Evolutionary conservation across 176 grass and related monocot species (phyloP).

Genomic region (Oryza brachyantha): DNA sequence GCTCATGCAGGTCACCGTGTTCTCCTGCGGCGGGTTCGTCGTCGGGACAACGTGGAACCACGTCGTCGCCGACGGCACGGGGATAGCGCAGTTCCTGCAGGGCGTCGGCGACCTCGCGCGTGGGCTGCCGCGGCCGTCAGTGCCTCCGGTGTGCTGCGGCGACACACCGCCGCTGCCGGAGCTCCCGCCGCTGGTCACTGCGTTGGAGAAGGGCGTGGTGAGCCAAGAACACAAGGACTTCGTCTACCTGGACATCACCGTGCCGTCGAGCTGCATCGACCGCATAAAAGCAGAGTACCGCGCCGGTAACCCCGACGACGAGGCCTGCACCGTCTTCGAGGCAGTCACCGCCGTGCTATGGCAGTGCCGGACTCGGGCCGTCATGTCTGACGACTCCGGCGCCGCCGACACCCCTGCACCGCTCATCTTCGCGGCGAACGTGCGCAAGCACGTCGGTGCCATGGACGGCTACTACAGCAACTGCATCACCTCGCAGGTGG

Average conservation of each 20-base stretch:
- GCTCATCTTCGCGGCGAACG: neutral
- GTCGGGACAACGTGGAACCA: slow-evolving; percentile 36
- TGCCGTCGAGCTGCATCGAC: neutral
- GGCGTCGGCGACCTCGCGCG: slow-evolving; percentile 21
- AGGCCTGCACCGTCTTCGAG: slow-evolving; percentile 36
- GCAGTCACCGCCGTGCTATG: slow-evolving; percentile 26
- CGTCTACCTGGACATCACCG: slow-evolving; percentile 3
- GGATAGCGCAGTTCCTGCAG: slow-evolving; percentile 27
- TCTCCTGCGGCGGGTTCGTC: slow-evolving; percentile 29
- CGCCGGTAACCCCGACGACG: neutral
- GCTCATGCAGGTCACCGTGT: slow-evolving; percentile 27
- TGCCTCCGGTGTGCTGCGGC: no score
- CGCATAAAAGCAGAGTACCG: no score
- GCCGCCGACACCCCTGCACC: neutral
- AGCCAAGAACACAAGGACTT: no score
- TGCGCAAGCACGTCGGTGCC: neutral
- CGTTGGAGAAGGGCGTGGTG: no score
- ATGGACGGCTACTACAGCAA: neutral
- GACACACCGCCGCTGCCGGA: no score
- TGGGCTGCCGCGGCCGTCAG: no score
- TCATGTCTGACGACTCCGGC: neutral
- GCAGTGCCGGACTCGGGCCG: slow-evolving; percentile 28
- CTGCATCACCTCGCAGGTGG: neutral
- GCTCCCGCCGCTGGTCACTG: no score
- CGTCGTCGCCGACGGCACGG: neutral